Percentiles rank a stretch among this genome's conserved stretches.
Conservation (phyloP, 108 stramenopile species). For the Nitzschia sp. region DNA sequence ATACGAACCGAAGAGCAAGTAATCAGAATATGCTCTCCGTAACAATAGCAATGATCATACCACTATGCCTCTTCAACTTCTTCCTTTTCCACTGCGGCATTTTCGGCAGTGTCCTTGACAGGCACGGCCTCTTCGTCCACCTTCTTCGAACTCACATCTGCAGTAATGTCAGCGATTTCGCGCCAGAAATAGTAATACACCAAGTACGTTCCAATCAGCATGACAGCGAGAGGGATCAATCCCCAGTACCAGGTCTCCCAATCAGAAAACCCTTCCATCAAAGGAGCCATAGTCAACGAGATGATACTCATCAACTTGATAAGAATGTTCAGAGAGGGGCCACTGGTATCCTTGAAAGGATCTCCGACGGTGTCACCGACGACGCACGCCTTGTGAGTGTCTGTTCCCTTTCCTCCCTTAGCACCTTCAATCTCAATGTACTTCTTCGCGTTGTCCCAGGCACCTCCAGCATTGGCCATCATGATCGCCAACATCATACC, state of each 20-base stretch:
- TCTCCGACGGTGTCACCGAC: constrained; percentile 97
- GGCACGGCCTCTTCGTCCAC: not conserved
- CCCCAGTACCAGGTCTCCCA: constrained; percentile 77
- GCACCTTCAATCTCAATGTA: constrained; percentile 87
- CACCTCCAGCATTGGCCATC: constrained; percentile 96
- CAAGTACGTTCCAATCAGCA: constrained; percentile 58
- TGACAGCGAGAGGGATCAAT: constrained; percentile 65
- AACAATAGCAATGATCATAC: not conserved
- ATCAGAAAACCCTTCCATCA: constrained; percentile 52
- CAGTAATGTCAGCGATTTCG: constrained; percentile 5
- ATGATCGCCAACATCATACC: constrained; percentile 95
- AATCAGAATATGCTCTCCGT: not conserved
- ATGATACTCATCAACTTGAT: constrained; percentile 95
- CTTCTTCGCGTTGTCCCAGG: constrained; percentile 98
- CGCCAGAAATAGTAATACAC: constrained; percentile 58
- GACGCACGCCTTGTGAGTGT: constrained; percentile 92
- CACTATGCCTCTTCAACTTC: not conserved
- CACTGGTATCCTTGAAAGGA: constrained; percentile 87
- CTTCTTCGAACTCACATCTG: constrained; percentile 14
- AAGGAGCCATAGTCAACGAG: constrained; percentile 73
- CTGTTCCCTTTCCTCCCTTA: constrained; percentile 78
- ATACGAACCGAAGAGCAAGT: not conserved
- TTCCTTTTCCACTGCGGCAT: not conserved
- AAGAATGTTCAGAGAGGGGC: constrained; percentile 90
- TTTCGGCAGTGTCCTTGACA: not conserved